Percentiles rank a stretch among this genome's conserved stretches.
phyloP scores from a whole-genome alignment of 176 grass and related monocot genomes.

The Oryza longistaminata region DNA sequence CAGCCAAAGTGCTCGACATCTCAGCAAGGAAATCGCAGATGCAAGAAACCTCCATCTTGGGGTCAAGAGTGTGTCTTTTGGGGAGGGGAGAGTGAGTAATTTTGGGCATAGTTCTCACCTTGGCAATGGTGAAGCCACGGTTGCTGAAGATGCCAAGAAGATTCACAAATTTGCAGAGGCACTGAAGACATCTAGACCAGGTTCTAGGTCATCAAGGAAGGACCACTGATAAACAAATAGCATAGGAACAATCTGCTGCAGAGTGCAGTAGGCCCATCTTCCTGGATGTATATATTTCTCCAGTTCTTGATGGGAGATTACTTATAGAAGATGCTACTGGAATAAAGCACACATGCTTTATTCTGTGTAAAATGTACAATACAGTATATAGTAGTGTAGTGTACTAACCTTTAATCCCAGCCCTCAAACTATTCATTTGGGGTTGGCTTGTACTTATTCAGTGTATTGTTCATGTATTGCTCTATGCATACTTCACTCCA shows the following conservation, averaged over 20 bases:
- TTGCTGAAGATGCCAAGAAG: conserved; percentile 52
- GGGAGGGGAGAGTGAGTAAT: conserved; percentile 31
- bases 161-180: conserved; percentile 66
- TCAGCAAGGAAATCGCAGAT: conserved; percentile 23
- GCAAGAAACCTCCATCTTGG: conserved; percentile 39
- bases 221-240: conserved; percentile 36
- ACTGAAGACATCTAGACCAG: conserved; percentile 40
- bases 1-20: conserved; percentile 30
- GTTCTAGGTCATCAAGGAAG: conserved; percentile 44
- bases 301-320: conserved; percentile 35
- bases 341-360: conserved; percentile 29
- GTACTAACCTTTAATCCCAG: conserved; percentile 15
- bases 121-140: conserved; percentile 10
- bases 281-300: conserved; percentile 52
- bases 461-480: neutral
- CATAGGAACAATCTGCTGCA: neutral
- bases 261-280: conserved; percentile 1
- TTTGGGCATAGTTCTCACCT: conserved; percentile 31
- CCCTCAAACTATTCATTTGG: neutral
- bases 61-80: conserved; percentile 15
- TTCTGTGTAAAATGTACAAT: conserved; percentile 45
- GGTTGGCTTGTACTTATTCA: conserved; percentile 9
- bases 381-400: conserved; percentile 43
- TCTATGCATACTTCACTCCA: too few relatives aligned
- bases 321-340: conserved; percentile 36